Conservation (phyloP, 768 basidiomycete genomes). For the Leccinum rimulosum region DNA sequence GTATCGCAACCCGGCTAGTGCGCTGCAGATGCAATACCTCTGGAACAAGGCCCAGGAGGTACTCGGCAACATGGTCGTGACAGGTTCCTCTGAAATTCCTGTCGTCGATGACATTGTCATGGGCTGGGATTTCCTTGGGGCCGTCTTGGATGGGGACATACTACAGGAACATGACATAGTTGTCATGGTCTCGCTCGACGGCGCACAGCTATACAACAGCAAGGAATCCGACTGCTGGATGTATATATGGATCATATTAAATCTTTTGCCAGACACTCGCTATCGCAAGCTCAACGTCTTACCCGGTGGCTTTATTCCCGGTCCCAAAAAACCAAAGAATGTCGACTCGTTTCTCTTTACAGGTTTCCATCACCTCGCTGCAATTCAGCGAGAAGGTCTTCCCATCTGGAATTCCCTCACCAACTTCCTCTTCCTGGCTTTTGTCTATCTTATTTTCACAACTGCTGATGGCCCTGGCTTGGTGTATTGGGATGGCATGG, state of each 20-base stretch:
- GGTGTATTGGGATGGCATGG: conserved; percentile 31
- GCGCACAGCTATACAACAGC: conserved; percentile 36
- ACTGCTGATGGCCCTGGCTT: conserved; percentile 31
- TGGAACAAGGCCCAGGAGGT: not conserved
- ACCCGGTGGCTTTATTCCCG: conserved; percentile 2
- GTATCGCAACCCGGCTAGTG: not conserved
- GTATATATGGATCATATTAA: conserved; percentile 35
- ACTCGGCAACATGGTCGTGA: too few relatives aligned
- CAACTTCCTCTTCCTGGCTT: too few relatives aligned
- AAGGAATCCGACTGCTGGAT: conserved; percentile 25
- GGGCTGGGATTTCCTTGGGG: conserved; percentile 14
- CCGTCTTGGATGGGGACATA: conserved; percentile 3
- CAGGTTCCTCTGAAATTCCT: not conserved
- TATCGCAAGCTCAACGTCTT: not conserved
- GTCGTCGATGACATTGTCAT: not conserved
- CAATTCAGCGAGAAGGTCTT: not conserved
- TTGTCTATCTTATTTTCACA: not conserved
- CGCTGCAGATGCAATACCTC: not conserved
- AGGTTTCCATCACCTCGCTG: conserved; percentile 4
- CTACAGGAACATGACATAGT: conserved; percentile 19
- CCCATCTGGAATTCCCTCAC: not conserved
- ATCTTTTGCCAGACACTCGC: conserved; percentile 4
- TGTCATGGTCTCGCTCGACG: conserved; percentile 19
- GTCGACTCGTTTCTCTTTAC: conserved; percentile 1
- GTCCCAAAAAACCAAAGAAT: not conserved